Conservation (phyloP, 163 green algal genomes). For the Scenedesmus sp. region DNA sequence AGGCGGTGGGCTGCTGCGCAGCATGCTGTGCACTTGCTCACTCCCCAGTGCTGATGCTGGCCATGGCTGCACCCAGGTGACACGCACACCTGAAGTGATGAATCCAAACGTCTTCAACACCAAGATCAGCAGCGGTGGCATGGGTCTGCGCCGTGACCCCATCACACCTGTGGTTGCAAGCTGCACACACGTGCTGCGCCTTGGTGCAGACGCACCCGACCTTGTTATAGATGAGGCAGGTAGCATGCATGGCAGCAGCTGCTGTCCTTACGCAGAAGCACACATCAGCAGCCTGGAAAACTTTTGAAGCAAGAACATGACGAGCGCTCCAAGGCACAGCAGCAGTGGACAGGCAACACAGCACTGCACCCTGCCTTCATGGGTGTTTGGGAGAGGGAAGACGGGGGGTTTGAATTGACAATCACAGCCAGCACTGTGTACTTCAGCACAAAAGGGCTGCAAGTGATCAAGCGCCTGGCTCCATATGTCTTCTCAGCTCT, state of each 20-base stretch:
- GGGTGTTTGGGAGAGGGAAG: background rate
- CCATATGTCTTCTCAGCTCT: background rate
- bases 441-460: too few relatives aligned
- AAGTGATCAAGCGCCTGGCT: background rate
- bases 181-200: background rate
- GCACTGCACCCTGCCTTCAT: background rate
- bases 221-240: too few relatives aligned
- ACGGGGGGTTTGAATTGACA: background rate
- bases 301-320: background rate
- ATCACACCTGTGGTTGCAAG: background rate
- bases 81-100: background rate
- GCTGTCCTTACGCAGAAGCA: background rate
- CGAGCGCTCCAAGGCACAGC: background rate
- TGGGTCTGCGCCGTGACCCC: background rate
- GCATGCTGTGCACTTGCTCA: too few relatives aligned
- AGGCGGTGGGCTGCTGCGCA: too few relatives aligned
- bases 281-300: background rate
- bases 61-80: too few relatives aligned
- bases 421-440: background rate
- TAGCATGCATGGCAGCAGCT: background rate
- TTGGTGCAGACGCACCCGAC: background rate
- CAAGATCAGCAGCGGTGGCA: background rate
- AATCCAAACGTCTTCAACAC: background rate
- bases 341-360: background rate
- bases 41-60: too few relatives aligned